phyloP scores from a whole-genome alignment of 148 eudicot genomes.

The Nyssa sinensis region DNA sequence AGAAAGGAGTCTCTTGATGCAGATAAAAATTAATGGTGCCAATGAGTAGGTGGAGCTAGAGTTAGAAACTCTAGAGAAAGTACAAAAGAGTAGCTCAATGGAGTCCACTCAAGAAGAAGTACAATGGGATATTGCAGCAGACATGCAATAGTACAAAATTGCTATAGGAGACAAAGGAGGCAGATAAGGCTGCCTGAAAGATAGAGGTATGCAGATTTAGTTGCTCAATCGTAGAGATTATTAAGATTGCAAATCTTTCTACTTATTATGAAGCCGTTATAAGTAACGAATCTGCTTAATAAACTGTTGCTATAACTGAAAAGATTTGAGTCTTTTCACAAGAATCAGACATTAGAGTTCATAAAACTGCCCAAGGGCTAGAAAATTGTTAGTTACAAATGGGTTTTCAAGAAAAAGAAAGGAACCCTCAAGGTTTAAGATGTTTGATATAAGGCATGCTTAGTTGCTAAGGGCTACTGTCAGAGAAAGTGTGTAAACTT shows the following conservation, averaged over 20 bases:
- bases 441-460: neutral
- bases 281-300: neutral
- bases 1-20: no score
- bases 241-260: neutral
- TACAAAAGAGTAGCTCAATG: neutral
- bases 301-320: neutral
- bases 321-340: neutral
- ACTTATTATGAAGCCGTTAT: neutral
- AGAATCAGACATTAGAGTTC: conserved; percentile 10
- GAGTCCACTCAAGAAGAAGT: neutral
- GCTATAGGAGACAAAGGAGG: neutral
- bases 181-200: neutral
- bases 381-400: conserved; percentile 2
- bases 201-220: neutral
- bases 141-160: neutral
- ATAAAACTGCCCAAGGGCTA: neutral
- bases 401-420: conserved; percentile 5
- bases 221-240: neutral
- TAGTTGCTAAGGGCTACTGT: neutral
- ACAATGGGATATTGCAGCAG: no score
- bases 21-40: neutral
- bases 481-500: neutral
- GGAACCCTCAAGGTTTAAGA: neutral
- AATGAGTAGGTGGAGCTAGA: neutral
- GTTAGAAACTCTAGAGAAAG: neutral